Base-by-base conservation (phyloP, 169 alveolate species). In the Plasmodium yoelii region DNA sequence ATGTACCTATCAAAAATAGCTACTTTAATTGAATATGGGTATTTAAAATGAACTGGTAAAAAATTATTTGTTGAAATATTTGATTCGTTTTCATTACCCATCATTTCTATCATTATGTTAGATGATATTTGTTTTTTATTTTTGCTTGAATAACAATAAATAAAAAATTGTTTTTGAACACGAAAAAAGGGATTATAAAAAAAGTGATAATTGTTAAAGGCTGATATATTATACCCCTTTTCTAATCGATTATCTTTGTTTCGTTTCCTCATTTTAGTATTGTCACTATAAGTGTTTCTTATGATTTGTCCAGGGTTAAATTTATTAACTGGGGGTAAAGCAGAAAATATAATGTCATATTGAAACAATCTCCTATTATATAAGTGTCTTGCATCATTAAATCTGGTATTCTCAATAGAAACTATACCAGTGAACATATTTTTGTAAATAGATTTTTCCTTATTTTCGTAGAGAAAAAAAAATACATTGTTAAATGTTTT, bases 1-100 rank as follows among this genome's bases (percentile, higher is more conserved):
- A 80, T 60, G 10, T 64, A 8, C 44, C 24, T 80, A 49, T 70
- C 77, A 67, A 80, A 80, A 34, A 80, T 34, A 6, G 80, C 15
- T 19, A 80, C 19, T 53, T 80, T 80, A 18, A 80, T 80, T 28
- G 90, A 80, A n/a, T 80, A 67, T 2, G 90, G 90, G 28, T 80
- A 80, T 53, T 67, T 80, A 47, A 64, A 53, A 67, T 80, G 90
- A 18, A 80, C 64, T 24, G 90, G 82, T n/a, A 64, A 80, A 53
- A 53, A 57, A 44, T 80, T 80, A 34, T 51, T 19, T 5, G 84
- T 65, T 6, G 18, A 22, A 18, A 80, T 56, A 53, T 51, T 34
- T 12, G 70, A 4, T 1, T 57, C 34, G 13, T 13, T 70, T 5
- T 65, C 15, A 24, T 12, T 44, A 13, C 47, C 26, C 18, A n/a